Conservation (phyloP, 306 rosid genomes). For the Prunus armeniaca region DNA sequence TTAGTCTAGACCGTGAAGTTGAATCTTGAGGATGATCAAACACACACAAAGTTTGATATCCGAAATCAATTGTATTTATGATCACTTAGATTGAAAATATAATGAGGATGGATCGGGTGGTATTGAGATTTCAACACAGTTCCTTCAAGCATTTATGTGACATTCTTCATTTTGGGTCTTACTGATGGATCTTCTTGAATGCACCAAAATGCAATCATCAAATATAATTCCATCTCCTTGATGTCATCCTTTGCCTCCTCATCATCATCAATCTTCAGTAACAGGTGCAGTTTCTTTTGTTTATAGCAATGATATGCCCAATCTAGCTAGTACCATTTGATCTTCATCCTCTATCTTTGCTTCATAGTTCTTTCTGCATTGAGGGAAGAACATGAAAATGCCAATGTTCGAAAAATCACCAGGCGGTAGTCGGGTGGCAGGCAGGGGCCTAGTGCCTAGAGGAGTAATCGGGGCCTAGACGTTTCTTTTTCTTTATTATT, state of each 20-base stretch:
- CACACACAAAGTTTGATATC: too few relatives aligned
- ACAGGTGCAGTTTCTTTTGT: not conserved
- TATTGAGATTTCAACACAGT: not conserved
- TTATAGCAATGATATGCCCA: not conserved
- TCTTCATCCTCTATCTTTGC: not conserved
- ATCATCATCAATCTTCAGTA: not conserved
- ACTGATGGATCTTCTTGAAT: constrained; percentile 19
- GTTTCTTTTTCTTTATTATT: too few relatives aligned
- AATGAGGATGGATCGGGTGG: not conserved
- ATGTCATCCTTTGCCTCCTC: not conserved
- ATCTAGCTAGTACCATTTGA: not conserved
- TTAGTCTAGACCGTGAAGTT: too few relatives aligned
- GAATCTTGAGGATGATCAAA: too few relatives aligned
- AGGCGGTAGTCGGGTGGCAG: too few relatives aligned
- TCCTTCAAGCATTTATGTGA: constrained; percentile 17
- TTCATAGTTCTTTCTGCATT: not conserved
- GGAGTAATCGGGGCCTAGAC: too few relatives aligned
- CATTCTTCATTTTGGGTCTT: constrained; percentile 23
- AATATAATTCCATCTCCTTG: constrained; percentile 3
- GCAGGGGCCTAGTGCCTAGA: too few relatives aligned
- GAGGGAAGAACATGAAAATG: too few relatives aligned
- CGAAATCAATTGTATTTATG: too few relatives aligned
- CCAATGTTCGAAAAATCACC: too few relatives aligned
- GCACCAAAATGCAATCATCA: constrained; percentile 30
- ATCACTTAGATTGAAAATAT: not conserved